Evolutionary conservation across 345 rosid genomes (phyloP), one percentile per base, ranked within the genome.

Genomic region (Citrus unshiu): DNA sequence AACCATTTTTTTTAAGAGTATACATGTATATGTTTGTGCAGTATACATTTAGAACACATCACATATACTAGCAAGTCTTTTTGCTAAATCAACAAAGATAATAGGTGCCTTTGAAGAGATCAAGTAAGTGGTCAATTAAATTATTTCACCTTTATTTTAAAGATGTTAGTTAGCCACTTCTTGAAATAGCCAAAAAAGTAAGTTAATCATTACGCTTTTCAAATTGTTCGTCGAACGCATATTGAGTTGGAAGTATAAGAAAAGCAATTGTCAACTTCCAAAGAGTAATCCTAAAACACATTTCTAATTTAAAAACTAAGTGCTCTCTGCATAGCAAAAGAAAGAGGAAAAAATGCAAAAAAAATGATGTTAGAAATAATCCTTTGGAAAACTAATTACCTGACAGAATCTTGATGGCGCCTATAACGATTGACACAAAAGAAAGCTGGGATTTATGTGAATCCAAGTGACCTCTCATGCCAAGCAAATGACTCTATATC

Each of bases 401-500:
- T 81, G 99, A 96, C 68, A 96, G 89, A 78, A 87, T 88, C 90
- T 93, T 88, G 82, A 92, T 88, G 77, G 83, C 78, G 77, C 88
- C 86, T 40, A 94, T 78, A 72, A 90, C 77, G 39, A 89, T 88
- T 83, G 87, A 87, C 21, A 89, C 81, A 81, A 91, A 92, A 82
- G 91, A 90, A 39, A 86, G 59, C 43, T 57, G 78, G 46, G 82
- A 72, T 73, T 92, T 88, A 76, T 40, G 83, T 79, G 89, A 81
- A 63, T 80, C 85, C 65, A 76, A 77, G 54, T 84, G 85, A 73
- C 86, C 87, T 79, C 84, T 88, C 91, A 93, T 87, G 85, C 84
- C 90, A 74, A 97, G 97, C 90, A 97, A 87, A 92, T 93, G 97
- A 85, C 75, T 87, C 99, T 97, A 85, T 54, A 54, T 7, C 70